Evolutionary conservation across 176 grass and related monocot genomes (phyloP), one percentile per base, ranked within the genome.

Genomic region (Alopecurus myosuroides): DNA sequence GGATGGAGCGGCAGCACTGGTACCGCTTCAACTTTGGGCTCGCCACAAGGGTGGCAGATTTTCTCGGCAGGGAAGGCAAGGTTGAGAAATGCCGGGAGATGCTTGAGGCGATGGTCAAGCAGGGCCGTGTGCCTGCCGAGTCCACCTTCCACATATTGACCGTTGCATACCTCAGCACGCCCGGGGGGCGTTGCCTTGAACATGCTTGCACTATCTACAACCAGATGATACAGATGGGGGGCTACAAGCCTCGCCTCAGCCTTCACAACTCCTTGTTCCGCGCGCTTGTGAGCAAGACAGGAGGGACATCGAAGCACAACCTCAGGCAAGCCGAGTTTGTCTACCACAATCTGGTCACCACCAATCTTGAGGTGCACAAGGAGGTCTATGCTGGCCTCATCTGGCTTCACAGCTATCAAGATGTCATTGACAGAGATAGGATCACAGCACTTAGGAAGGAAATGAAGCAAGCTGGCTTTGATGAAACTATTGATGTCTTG

Each of bases 351-450:
- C 70, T 99, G 37, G 89, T 89, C 31, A 92, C 97, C 33, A 85
- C 83, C 64, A 84, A 95, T 80, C 80, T 95, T 79, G 69, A 83
- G 9, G 79, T 96, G 66, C 87, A 80, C 86, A 90, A 89, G 90
- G 93, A 99, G 80, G 79, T 96, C 33, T 92, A 92, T 84, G 86
- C 81, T 31, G 97, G 97, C 18, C 91, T 99, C 41, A 92, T 99
- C 71, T 99, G 97, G 97, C 88, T 99, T 51, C 97, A 96, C 70
- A 99, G 97, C 82, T 99, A 95, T 39, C 97, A 99, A 89, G 93
- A 99, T 85, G 73, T 80, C 23, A 94, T 99, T 52, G 91, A 99
- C 81, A 89, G 55, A 77, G 93, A 92, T 14, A 88, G 97, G 86
- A 92, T 99, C 9, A 25, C 44, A 66, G 82, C 41, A 81, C 88